Conservation (phyloP, 108 stramenopile genomes). For the Nannochloropsis salina region DNA sequence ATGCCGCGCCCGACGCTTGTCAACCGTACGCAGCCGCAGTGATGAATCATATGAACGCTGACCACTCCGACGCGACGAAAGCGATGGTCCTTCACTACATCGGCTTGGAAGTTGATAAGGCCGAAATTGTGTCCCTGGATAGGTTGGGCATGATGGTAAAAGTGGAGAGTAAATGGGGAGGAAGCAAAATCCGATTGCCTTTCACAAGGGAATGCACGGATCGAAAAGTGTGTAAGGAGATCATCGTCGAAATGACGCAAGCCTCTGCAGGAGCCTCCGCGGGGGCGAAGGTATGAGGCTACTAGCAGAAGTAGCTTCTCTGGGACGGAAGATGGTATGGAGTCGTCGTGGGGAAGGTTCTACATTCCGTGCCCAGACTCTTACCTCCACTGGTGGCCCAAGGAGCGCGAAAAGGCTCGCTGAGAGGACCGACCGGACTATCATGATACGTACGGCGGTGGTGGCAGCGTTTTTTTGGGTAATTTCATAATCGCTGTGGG, state of each 20-base stretch:
- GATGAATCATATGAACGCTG: constrained; percentile 90
- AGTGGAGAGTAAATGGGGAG: constrained; percentile 30
- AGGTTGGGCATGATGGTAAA: constrained; percentile 79
- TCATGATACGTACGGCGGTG: too few species aligned
- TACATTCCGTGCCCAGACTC: too few species aligned
- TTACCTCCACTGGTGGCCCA: too few species aligned
- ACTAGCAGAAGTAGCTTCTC: not conserved
- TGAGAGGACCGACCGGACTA: too few species aligned
- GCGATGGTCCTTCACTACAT: constrained; percentile 77
- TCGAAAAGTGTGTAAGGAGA: constrained; percentile 42
- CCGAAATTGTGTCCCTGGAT: constrained; percentile 80
- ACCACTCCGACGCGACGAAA: constrained; percentile 71
- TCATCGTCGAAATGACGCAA: constrained; percentile 50
- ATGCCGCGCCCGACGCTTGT: constrained; percentile 71
- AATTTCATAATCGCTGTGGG: too few species aligned
- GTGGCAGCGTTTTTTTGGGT: too few species aligned
- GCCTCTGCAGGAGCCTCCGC: constrained; percentile 24
- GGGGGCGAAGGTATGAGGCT: not conserved
- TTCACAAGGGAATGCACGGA: constrained; percentile 34
- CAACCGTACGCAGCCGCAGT: constrained; percentile 66
- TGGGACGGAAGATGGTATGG: too few species aligned
- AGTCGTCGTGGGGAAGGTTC: too few species aligned
- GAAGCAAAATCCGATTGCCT: constrained; percentile 42
- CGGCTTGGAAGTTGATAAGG: constrained; percentile 65
- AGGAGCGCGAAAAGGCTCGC: too few species aligned